A percentile compares a stretch with the other conserved stretches of the same genome.
Evolutionary conservation across 2,329 filamentous ascomycete genomes (phyloP).

Genomic region (Dactylellina haptotyla): DNA sequence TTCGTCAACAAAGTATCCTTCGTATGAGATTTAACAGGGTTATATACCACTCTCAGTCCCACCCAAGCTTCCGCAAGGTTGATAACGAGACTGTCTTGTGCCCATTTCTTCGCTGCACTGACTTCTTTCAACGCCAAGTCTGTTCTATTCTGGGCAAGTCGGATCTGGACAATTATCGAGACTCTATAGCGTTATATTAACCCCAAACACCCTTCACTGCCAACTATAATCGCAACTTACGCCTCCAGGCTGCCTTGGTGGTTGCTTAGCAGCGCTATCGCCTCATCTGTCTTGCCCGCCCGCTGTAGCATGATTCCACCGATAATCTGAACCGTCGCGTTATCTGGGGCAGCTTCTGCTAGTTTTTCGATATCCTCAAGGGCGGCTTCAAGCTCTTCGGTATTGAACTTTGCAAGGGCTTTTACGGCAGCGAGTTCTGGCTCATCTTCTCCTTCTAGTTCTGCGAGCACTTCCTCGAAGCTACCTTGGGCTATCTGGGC

Average conservation of each 20-base stretch:
- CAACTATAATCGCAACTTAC: constrained; percentile 70
- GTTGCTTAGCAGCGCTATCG: constrained; percentile 78
- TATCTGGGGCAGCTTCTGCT: constrained; percentile 74
- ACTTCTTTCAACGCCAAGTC: constrained; percentile 93
- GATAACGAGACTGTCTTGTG: constrained; percentile 90
- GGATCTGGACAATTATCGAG: constrained; percentile 88
- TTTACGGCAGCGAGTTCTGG: constrained; percentile 81
- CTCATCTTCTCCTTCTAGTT: constrained; percentile 72
- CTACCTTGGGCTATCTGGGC: constrained; percentile 85
- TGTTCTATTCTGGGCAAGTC: constrained; percentile 88
- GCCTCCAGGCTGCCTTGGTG: constrained; percentile 84
- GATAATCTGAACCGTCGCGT: constrained; percentile 81
- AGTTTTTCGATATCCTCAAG: constrained; percentile 74
- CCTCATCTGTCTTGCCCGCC: constrained; percentile 84
- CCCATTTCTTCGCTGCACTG: constrained; percentile 85
- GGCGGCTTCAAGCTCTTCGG: constrained; percentile 70
- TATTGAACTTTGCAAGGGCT: constrained; percentile 75
- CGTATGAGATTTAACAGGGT: background rate
- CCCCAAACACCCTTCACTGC: background rate
- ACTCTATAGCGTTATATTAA: constrained; percentile 72
- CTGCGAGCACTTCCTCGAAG: constrained; percentile 75
- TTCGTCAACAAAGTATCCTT: constrained; percentile 57
- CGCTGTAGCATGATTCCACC: constrained; percentile 83
- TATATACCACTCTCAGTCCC: constrained; percentile 79
- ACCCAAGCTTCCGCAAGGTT: constrained; percentile 97